Conservation (phyloP, 331 rosid species). For the Malus hybrid region DNA sequence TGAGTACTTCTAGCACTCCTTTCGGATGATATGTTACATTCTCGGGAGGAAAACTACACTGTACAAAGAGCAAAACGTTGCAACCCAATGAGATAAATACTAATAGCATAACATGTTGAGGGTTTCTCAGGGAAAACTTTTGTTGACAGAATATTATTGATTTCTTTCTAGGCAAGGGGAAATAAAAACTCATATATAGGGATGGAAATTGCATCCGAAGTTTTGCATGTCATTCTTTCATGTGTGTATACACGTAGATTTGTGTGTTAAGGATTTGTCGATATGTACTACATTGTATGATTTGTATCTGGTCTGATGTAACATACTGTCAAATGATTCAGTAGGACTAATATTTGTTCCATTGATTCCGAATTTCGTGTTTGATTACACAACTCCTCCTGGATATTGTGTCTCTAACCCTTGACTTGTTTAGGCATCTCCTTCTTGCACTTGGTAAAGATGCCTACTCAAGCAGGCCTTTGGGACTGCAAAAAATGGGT, state of each 20-base stretch:
- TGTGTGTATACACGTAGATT: neutral
- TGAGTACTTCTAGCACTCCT: constrained; percentile 59
- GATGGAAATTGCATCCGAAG: neutral
- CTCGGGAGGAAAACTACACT: constrained; percentile 12
- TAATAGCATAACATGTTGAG: neutral
- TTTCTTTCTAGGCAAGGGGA: neutral
- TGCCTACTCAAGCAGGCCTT: neutral
- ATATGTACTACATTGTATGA: neutral
- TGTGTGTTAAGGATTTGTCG: neutral
- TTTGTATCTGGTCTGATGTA: neutral
- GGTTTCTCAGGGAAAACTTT: neutral
- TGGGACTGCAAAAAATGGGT: neutral
- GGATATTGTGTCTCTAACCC: too few species aligned
- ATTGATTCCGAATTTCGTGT: neutral
- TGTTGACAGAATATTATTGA: neutral
- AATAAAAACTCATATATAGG: neutral
- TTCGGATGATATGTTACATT: constrained; percentile 3
- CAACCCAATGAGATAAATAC: neutral
- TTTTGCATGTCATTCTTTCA: neutral
- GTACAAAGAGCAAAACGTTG: constrained; percentile 27
- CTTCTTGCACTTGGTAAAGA: neutral
- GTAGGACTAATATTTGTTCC: neutral
- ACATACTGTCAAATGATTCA: neutral
- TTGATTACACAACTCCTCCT: neutral
- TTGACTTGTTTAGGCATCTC: too few species aligned